phyloP scores from a whole-genome alignment of 164 flowering plant species.

The Malania oleifera region DNA sequence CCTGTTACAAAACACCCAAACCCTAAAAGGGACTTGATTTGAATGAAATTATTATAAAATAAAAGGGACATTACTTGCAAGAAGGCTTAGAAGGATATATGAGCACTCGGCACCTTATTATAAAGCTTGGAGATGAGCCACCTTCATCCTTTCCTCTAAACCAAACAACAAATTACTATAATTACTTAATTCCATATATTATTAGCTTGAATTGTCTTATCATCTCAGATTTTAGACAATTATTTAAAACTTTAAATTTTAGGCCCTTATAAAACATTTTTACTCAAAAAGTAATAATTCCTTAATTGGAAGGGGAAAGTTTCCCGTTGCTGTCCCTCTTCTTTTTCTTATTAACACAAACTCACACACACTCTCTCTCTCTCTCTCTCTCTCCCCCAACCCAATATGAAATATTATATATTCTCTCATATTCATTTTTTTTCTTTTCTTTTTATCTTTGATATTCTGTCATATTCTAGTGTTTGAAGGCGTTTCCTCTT shows the following conservation, averaged over 20 bases:
- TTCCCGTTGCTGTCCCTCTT: slow-evolving; percentile 12
- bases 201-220: too few relatives aligned
- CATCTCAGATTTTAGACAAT: too few relatives aligned
- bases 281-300: too few relatives aligned
- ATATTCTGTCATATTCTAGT: slow-evolving; percentile 20
- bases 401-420: too few relatives aligned
- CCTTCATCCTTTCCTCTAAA: slow-evolving; percentile 11
- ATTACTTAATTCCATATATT: slow-evolving; percentile 24
- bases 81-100: slow-evolving; percentile 14
- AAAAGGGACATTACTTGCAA: slow-evolving; percentile 17
- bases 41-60: slow-evolving; percentile 26
- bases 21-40: slow-evolving; percentile 49
- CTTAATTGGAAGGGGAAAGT: too few relatives aligned
- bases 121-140: slow-evolving; percentile 19
- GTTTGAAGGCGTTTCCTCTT: slow-evolving; percentile 28
- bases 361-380: too few relatives aligned
- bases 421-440: too few relatives aligned
- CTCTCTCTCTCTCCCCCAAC: too few relatives aligned
- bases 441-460: slow-evolving; percentile 10
- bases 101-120: slow-evolving; percentile 31
- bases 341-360: slow-evolving; percentile 11
- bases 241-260: too few relatives aligned
- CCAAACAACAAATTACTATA: slow-evolving; percentile 7
- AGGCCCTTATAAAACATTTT: too few relatives aligned
- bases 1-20: slow-evolving; percentile 60